Evolutionary conservation across 768 basidiomycete genomes (phyloP), one percentile per base, ranked within the genome.

Genomic region (Kwoniella newhampshirensis): DNA sequence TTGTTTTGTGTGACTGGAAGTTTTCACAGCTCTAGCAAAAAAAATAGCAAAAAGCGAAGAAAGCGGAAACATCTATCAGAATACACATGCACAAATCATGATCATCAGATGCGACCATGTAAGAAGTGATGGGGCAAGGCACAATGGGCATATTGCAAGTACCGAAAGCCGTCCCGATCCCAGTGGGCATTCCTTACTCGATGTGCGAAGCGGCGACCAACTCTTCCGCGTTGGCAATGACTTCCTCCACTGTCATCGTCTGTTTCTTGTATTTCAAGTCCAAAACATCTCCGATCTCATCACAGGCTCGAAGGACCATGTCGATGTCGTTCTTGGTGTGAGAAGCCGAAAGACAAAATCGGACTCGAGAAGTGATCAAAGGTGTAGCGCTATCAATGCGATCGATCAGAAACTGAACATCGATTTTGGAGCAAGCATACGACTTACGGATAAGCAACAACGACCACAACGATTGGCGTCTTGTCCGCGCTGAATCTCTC

Each of bases 261-360:
- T 72, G 71, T 39, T 70, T 73, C 2, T 85, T 86, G 73, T 92
- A 87, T 79, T 96, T 97, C 77, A 97, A 78, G 77, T 94, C 92
- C 62, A 99, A 78, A 25, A 89, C 73, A 68, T 88, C 87, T 25
- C 96, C 96, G 59, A 98, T 80, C 77, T 96, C 93, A 75, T 96
- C 91, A 68, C 87, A 90, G 7, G 94, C 93, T 40, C 82, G 79
- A 45, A 99, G 80, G 26, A 98, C 78, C 12, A 79, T 79, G 78
- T 99, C 96, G 56, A 98, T 85, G 70, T 99, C 96, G 66, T 91
- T 88, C 80, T 99, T 99, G 54, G 93, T 98, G 81, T 99, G 96
- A 45, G 91, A 81, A 11, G 94, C 88, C 55, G 88, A 91, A 15
- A 97, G 82, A 73, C 96, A 98, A 81, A 98, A 96, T 67, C 96